Evolutionary conservation across 441 rosid genomes (phyloP).

Genomic region (Populus hybrid): DNA sequence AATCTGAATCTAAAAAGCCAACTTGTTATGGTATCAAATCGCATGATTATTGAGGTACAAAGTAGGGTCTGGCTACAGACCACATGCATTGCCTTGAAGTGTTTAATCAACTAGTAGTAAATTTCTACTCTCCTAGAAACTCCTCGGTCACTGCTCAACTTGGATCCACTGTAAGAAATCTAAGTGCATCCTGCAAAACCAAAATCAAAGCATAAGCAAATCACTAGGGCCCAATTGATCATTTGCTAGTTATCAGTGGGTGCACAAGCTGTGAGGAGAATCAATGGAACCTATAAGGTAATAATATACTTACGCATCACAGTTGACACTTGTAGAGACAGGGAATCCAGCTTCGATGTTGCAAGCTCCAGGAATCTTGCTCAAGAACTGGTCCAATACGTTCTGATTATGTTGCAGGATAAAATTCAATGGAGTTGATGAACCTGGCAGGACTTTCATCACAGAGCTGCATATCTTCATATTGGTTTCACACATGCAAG

Average conservation of each 20-base stretch:
- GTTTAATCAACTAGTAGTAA: neutral
- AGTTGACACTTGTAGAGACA: conserved; percentile 29
- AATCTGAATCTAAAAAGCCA: neutral
- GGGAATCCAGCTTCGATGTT: conserved; percentile 39
- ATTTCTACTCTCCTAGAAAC: neutral
- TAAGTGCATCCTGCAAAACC: conserved; percentile 30
- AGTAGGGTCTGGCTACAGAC: neutral
- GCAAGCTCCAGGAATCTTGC: conserved; percentile 35
- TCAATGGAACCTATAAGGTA: neutral
- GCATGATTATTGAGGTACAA: neutral
- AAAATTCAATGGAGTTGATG: too few relatives aligned
- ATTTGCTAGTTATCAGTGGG: too few relatives aligned
- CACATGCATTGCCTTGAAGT: neutral
- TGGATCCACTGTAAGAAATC: neutral
- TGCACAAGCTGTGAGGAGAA: neutral
- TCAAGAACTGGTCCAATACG: conserved; percentile 21
- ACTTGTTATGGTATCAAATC: neutral
- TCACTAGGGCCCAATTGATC: neutral
- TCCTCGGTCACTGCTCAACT: neutral
- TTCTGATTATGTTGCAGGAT: too few relatives aligned
- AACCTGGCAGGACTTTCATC: too few relatives aligned
- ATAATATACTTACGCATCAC: conserved; percentile 22
- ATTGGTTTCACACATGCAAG: too few relatives aligned
- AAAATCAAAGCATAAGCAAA: neutral
- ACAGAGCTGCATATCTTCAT: too few relatives aligned